Evolutionary conservation across 371 early-diverging fungal genomes (phyloP).

Genomic region (Zychaea mexicana): DNA sequence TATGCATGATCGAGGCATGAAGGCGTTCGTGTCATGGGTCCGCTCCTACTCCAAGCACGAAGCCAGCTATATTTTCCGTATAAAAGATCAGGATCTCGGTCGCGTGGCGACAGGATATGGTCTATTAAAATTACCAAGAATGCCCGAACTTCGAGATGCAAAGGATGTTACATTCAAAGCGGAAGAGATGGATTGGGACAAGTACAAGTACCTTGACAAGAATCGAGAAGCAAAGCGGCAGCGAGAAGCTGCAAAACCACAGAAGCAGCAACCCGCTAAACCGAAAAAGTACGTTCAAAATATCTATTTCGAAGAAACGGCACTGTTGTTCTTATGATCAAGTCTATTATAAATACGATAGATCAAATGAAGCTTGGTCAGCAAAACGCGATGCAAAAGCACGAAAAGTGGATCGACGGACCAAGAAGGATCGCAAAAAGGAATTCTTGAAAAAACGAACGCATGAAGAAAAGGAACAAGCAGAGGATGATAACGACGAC

Average conservation of each 20-base stretch:
- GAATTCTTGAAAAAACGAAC: conserved; percentile 53
- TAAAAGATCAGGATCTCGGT: conserved; percentile 81
- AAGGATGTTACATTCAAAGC: conserved; percentile 50
- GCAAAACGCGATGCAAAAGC: conserved; percentile 69
- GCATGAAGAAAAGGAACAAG: conserved; percentile 49
- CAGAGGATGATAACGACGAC: conserved; percentile 19
- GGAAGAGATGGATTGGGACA: conserved; percentile 56
- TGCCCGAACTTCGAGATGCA: conserved; percentile 86
- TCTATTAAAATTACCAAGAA: conserved; percentile 82
- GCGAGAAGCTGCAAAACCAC: conserved; percentile 55
- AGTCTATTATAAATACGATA: conserved; percentile 4
- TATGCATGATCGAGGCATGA: conserved; percentile 70
- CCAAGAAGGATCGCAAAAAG: conserved; percentile 68
- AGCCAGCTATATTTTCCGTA: conserved; percentile 87
- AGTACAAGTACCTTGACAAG: conserved; percentile 70
- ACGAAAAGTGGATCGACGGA: conserved; percentile 60
- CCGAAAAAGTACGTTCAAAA: conserved; percentile 23
- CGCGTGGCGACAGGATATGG: conserved; percentile 78
- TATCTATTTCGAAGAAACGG: neutral
- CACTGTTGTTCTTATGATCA: neutral
- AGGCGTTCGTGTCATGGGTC: conserved; percentile 90
- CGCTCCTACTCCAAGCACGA: conserved; percentile 93
- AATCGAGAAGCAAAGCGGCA: conserved; percentile 76
- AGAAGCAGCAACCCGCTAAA: conserved; percentile 24
- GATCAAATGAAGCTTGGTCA: conserved; percentile 68